Evolutionary conservation across 352 stramenopile species (phyloP).

Genomic region (Peronospora farinosa): DNA sequence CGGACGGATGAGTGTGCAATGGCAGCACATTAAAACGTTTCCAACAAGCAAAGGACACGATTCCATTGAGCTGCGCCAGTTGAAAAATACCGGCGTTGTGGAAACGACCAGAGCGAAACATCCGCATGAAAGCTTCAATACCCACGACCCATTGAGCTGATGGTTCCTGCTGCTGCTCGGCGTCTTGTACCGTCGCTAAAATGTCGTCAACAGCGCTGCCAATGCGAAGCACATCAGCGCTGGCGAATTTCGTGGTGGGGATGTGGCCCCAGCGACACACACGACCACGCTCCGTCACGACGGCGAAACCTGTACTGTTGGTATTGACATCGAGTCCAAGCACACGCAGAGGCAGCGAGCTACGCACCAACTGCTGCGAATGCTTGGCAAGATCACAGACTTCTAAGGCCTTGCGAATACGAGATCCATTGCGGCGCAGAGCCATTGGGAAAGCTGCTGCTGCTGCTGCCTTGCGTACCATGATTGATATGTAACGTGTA

Average conservation of each 20-base stretch:
- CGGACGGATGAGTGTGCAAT: constrained; percentile 66
- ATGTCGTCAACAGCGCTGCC: constrained; percentile 42
- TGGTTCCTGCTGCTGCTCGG: constrained; percentile 11
- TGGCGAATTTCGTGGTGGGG: constrained; percentile 50
- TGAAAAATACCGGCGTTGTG: constrained; percentile 85
- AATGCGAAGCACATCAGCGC: constrained; percentile 61
- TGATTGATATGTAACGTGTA: constrained; percentile 3
- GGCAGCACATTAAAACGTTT: constrained; percentile 48
- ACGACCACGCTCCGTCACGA: constrained; percentile 50
- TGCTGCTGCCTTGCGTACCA: constrained; percentile 4
- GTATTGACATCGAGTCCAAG: constrained; percentile 83
- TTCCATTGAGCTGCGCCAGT: constrained; percentile 79
- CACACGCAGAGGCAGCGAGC: constrained; percentile 39
- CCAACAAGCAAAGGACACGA: constrained; percentile 76
- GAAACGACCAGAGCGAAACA: constrained; percentile 67
- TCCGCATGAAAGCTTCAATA: constrained; percentile 83
- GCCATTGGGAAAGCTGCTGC: neutral
- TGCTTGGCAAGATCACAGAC: constrained; percentile 20
- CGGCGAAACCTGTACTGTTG: constrained; percentile 68
- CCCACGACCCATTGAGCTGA: constrained; percentile 53
- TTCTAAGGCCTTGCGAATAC: constrained; percentile 50
- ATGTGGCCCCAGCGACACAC: constrained; percentile 58
- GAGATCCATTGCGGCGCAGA: constrained; percentile 43
- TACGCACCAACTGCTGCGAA: constrained; percentile 26
- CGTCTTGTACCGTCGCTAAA: constrained; percentile 29